Conservation (phyloP, 352 stramenopile genomes). For the Phytophthora constricta region DNA sequence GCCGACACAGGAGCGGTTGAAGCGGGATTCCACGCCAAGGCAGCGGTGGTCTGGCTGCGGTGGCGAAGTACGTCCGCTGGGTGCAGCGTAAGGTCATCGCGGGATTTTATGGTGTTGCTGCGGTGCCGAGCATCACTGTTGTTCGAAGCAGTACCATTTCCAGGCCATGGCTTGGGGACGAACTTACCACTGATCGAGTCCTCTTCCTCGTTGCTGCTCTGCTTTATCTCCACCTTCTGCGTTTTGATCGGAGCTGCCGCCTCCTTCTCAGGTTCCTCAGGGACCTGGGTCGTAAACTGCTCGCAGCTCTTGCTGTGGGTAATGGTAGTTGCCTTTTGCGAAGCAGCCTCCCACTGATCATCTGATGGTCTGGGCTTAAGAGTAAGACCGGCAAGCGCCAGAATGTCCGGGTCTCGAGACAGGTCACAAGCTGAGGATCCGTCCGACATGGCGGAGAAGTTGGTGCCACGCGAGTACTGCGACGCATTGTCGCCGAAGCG, state of each 20-base stretch:
- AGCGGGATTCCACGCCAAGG: conserved; percentile 28
- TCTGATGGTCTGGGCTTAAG: conserved; percentile 39
- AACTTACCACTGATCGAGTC: conserved; percentile 10
- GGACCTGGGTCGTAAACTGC: conserved; percentile 21
- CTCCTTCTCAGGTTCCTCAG: conserved; percentile 21
- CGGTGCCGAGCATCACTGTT: conserved; percentile 21
- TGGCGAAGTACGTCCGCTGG: conserved; percentile 41
- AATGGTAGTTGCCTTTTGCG: conserved; percentile 12
- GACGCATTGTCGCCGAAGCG: conserved; percentile 41
- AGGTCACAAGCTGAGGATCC: conserved; percentile 47
- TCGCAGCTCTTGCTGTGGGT: conserved; percentile 22
- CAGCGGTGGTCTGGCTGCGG: conserved; percentile 32
- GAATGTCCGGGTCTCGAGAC: conserved; percentile 56
- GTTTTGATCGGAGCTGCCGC: conserved; percentile 3
- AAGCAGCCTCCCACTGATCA: conserved; percentile 28
- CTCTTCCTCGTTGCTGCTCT: conserved; percentile 12
- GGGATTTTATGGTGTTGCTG: conserved; percentile 23
- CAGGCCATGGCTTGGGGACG: conserved; percentile 21
- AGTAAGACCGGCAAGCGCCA: conserved; percentile 59
- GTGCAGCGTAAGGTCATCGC: conserved; percentile 25
- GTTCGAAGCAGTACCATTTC: conserved; percentile 3
- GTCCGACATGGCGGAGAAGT: conserved; percentile 56
- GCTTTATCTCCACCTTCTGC: background rate
- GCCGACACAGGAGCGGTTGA: conserved; percentile 27
- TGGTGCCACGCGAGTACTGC: conserved; percentile 42